phyloP scores from a whole-genome alignment of 495 filamentous ascomycete species.

The Alectoria sarmentosa region DNA sequence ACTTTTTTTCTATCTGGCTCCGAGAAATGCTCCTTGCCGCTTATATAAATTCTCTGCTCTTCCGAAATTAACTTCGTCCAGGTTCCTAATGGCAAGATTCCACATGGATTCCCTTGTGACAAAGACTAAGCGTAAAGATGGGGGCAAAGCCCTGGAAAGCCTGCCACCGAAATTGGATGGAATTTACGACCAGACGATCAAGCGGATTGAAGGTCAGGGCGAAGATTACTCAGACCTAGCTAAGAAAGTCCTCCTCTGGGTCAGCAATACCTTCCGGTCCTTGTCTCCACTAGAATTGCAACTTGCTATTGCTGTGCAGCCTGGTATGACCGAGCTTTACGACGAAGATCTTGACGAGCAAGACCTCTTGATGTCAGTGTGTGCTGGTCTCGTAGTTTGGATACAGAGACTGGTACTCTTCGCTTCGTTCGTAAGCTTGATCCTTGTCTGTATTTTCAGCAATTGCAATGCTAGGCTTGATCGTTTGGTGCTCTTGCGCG shows the following conservation, averaged over 20 bases:
- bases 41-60: not conserved
- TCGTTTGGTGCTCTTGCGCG: not conserved
- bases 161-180: conserved; percentile 6
- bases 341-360: conserved; percentile 7
- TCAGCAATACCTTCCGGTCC: not conserved
- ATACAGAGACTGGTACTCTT: not conserved
- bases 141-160: conserved; percentile 1
- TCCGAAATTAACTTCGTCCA: not conserved
- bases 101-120: conserved; percentile 7
- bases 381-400: conserved; percentile 7
- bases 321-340: conserved; percentile 3
- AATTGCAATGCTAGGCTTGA: not conserved
- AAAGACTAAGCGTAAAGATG: conserved; percentile 8
- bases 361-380: conserved; percentile 1
- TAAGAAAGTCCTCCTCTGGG: conserved; percentile 3
- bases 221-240: not conserved
- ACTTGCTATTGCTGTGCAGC: not conserved
- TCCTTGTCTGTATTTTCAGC: not conserved
- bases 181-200: not conserved
- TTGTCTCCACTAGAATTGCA: not conserved
- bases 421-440: conserved; percentile 5
- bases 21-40: too few species aligned
- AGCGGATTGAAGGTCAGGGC: conserved; percentile 7
- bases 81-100: conserved; percentile 9
- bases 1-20: not conserved